Evolutionary conservation across 495 filamentous ascomycete genomes (phyloP).

Genomic region (Coniosporium apollinis): DNA sequence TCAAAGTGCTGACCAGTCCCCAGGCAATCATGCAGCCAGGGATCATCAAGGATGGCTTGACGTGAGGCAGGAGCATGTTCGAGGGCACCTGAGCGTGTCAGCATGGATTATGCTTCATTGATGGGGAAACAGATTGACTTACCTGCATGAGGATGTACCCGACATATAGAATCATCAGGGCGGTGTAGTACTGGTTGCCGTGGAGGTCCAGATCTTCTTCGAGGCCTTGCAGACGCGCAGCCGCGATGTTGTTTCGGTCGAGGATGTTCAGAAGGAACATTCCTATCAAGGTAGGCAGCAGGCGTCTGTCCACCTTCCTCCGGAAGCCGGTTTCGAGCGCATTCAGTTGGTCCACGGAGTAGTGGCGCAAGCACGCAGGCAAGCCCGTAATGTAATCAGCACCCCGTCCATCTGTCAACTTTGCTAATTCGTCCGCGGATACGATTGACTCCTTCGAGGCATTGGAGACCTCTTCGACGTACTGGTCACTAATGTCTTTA

Average conservation of each 20-base stretch:
- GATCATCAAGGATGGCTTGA: slow-evolving; percentile 47
- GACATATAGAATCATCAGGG: slow-evolving; percentile 1
- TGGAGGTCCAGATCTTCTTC: slow-evolving; percentile 5
- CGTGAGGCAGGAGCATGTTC: slow-evolving; percentile 10
- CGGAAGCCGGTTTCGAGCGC: background rate
- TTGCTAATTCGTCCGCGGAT: too few species aligned
- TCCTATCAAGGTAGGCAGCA: slow-evolving; percentile 3
- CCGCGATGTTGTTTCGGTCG: slow-evolving; percentile 9
- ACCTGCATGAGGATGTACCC: slow-evolving; percentile 6
- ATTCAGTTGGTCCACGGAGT: background rate
- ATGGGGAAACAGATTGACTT: slow-evolving; percentile 5
- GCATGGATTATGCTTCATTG: slow-evolving; percentile 9
- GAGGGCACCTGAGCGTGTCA: slow-evolving; percentile 7
- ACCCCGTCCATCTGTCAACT: too few species aligned
- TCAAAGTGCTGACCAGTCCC: slow-evolving; percentile 53
- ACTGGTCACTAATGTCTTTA: too few species aligned
- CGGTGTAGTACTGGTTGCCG: slow-evolving; percentile 8
- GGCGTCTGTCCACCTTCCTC: slow-evolving; percentile 3
- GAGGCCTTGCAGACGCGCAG: slow-evolving; percentile 6
- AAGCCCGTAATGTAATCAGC: too few species aligned
- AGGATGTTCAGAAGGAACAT: slow-evolving; percentile 10
- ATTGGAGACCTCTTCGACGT: too few species aligned
- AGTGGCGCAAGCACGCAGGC: too few species aligned
- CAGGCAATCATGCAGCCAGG: slow-evolving; percentile 48
- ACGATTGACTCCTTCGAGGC: too few species aligned